These are phyloP conservation scores for Xylaria polymorpha DNA, from an alignment of 2,329 filamentous ascomycete species.

Conservation along the genomic window DNA sequence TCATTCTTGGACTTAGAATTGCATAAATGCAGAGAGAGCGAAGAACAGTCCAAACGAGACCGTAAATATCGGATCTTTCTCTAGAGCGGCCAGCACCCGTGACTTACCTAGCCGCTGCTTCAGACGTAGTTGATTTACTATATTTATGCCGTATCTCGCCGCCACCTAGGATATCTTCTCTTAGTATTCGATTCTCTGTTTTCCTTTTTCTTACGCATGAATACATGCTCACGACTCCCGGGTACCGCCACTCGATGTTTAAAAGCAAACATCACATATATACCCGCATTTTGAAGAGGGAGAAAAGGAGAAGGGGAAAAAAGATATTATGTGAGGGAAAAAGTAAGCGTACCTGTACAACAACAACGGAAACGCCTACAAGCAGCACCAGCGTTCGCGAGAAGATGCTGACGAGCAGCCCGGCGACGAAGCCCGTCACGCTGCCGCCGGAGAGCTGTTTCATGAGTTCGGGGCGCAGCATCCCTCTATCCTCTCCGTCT, in stretches of 20 bases:
- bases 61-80: slow-evolving; percentile 72
- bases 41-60: slow-evolving; percentile 79
- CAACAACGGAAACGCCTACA: slow-evolving; percentile 71
- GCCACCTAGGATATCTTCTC: slow-evolving; percentile 44
- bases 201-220: too few relatives aligned
- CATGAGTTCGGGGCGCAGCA: slow-evolving; percentile 53
- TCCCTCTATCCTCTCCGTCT: not conserved
- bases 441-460: slow-evolving; percentile 67
- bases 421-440: slow-evolving; percentile 68
- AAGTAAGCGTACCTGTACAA: slow-evolving; percentile 64
- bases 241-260: too few relatives aligned
- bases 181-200: slow-evolving; percentile 26
- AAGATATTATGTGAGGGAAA: not conserved
- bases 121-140: slow-evolving; percentile 48
- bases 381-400: slow-evolving; percentile 76
- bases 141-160: slow-evolving; percentile 50
- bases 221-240: too few relatives aligned
- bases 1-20: slow-evolving; percentile 49
- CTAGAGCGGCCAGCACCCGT: slow-evolving; percentile 61
- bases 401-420: slow-evolving; percentile 75
- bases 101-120: slow-evolving; percentile 53
- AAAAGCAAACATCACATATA: not conserved
- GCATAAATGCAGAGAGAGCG: slow-evolving; percentile 74
- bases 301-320: not conserved
- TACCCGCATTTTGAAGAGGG: not conserved